Percentiles rank a stretch among this genome's conserved stretches.
phyloP scores from a whole-genome alignment of 2,329 filamentous ascomycete genomes.

The Ceratocystis harringtonii region DNA sequence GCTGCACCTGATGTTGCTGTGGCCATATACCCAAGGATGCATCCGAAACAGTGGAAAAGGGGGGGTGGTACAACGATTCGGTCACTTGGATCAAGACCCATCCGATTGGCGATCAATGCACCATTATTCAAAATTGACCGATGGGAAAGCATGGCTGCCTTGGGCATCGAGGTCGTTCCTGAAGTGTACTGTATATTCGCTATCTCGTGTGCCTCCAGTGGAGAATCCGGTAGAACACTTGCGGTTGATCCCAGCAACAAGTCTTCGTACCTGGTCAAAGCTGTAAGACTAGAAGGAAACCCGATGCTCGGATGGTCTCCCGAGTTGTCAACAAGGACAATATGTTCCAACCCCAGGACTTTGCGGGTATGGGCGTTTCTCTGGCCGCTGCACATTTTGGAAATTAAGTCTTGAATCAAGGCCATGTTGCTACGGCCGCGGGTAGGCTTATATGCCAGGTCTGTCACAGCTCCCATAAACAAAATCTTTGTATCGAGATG shows the following conservation, averaged over 20 bases:
- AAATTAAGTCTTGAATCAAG: conserved; percentile 33
- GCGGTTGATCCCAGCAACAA: conserved; percentile 27
- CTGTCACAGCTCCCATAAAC: conserved; percentile 76
- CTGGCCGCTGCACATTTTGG: conserved; percentile 26
- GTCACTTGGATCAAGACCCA: conserved; percentile 63
- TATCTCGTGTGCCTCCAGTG: conserved; percentile 48
- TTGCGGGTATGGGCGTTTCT: conserved; percentile 27
- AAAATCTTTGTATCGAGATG: conserved; percentile 62
- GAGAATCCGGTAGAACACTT: conserved; percentile 30
- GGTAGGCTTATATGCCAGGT: conserved; percentile 52
- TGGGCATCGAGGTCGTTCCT: conserved; percentile 81
- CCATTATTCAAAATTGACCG: conserved; percentile 87
- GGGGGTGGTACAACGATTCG: conserved; percentile 74
- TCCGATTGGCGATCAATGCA: conserved; percentile 64
- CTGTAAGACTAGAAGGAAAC: conserved; percentile 31
- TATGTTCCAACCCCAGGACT: conserved; percentile 52
- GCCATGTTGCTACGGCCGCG: conserved; percentile 38
- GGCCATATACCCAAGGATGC: conserved; percentile 88
- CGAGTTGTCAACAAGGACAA: conserved; percentile 72
- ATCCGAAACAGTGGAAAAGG: conserved; percentile 82
- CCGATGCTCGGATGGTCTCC: conserved; percentile 28
- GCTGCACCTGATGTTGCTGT: conserved; percentile 65
- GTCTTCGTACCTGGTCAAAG: conserved; percentile 32
- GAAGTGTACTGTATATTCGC: conserved; percentile 96
- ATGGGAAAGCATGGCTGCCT: conserved; percentile 82